A percentile compares a stretch with the other conserved stretches of the same genome.
Evolutionary conservation across 768 basidiomycete species (phyloP).

Genomic region (Tephrocybe rancida): DNA sequence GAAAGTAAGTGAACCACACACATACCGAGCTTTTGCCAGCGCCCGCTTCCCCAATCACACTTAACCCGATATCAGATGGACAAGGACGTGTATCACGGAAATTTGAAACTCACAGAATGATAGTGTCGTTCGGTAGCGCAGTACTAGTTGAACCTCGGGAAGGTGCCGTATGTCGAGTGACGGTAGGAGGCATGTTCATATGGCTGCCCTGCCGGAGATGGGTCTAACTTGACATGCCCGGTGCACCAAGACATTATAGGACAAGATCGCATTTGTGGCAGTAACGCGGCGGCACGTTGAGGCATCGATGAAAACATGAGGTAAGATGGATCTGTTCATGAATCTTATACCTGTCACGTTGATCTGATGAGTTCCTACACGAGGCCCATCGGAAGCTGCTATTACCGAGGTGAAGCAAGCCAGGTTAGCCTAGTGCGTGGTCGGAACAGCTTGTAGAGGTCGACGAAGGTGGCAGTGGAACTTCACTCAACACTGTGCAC

Average conservation of each 20-base stretch:
- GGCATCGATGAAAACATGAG: background rate
- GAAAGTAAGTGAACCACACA: background rate
- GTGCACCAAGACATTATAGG: background rate
- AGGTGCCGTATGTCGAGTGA: background rate
- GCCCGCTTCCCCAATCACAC: background rate
- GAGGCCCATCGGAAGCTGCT: background rate
- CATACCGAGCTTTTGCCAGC: conserved; percentile 4
- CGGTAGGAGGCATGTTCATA: background rate
- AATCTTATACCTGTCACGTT: background rate
- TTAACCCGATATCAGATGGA: background rate
- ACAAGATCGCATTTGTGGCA: background rate
- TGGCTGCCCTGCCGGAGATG: background rate
- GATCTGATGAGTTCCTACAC: background rate
- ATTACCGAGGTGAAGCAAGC: background rate
- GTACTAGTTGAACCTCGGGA: background rate
- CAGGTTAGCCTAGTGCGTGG: background rate
- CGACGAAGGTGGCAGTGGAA: too few relatives aligned
- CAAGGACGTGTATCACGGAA: background rate
- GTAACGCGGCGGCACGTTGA: background rate
- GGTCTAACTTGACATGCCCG: background rate
- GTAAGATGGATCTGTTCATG: background rate
- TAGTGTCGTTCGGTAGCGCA: background rate
- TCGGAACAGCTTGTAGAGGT: too few relatives aligned
- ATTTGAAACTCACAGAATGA: conserved; percentile 2
- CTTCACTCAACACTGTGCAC: too few relatives aligned